These are phyloP conservation scores for Trichoderma sp. DNA, from an alignment of 2,329 filamentous ascomycete species.

Conservation along the genomic window DNA sequence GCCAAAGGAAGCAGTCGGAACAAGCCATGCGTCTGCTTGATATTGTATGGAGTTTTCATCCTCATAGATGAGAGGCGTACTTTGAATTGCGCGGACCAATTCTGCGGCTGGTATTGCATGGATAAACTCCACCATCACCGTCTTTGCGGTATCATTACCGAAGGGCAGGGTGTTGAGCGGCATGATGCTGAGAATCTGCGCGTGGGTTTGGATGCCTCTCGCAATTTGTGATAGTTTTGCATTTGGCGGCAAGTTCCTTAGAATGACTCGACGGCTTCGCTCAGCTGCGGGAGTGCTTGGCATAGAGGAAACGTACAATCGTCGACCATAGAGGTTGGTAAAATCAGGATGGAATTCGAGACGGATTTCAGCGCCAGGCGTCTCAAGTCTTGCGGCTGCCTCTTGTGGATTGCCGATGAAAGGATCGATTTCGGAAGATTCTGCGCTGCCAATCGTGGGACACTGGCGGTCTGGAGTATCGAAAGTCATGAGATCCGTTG, in stretches of 20 bases:
- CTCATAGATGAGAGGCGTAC: not conserved
- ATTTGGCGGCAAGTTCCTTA: slow-evolving; percentile 36
- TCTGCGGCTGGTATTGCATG: not conserved
- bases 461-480: not conserved
- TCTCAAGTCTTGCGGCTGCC: not conserved
- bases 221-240: slow-evolving; percentile 46
- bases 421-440: not conserved
- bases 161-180: slow-evolving; percentile 22
- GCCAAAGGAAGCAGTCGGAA: slow-evolving; percentile 30
- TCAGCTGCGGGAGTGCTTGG: not conserved
- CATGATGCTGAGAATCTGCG: slow-evolving; percentile 27
- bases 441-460: not conserved
- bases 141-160: not conserved
- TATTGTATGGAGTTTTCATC: not conserved
- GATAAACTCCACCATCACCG: slow-evolving; percentile 34
- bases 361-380: not conserved
- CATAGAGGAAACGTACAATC: not conserved
- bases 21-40: slow-evolving; percentile 16
- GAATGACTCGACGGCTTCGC: slow-evolving; percentile 34
- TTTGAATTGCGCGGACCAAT: not conserved
- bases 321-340: not conserved
- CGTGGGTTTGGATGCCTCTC: slow-evolving; percentile 34
- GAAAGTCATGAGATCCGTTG: not conserved
- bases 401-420: not conserved
- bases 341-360: slow-evolving; percentile 15